Base-by-base conservation (phyloP, 768 basidiomycete species). In the Russula sp. region DNA sequence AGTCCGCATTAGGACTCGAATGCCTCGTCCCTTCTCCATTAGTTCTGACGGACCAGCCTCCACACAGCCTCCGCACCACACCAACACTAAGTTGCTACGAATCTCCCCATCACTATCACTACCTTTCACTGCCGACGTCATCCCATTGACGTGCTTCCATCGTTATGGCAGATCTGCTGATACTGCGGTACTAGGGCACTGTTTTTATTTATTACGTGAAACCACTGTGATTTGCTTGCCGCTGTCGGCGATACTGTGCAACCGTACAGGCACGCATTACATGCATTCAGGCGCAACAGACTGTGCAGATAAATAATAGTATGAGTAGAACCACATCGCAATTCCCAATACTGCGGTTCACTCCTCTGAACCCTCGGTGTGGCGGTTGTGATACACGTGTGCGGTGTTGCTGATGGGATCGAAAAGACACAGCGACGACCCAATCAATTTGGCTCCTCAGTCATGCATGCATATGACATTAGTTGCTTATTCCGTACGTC, bases 401-500 rank as follows among this genome's bases (percentile, higher is more conserved):
- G 3, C 46, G 30, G 36, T 40, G 8, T 24, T 24, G 36, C n/a
- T 57, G 30, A 42, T 44, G 36, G 38, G 3, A 34, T 36, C 53
- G 30, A 46, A 5, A 10, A 42, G 34, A 28, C 59, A 64, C 32
- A 63, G 16, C 11, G 18, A 28, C 42, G 2, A 53, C 7, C 46
- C 24, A 20, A 22, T 50, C 49, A 49, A 49, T 49, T 13, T 9
- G 3, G n/a, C 28, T 22, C 28, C 24, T n/a, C 52, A 5, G 46
- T 20, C 13, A 22, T 9, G 20, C 30, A 18, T 18, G 14, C 4
- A 44, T 6, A 40, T 38, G 5, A 18, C 8, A 42, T 7, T 32
- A 42, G 22, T 34, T 34, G 54, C 34, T 62, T 57, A 55, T 32
- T 57, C 34, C 16, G 58, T 10, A 28, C 48, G 59, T 30, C 58